A percentile compares a stretch with the other conserved stretches of the same genome.
phyloP scores from a whole-genome alignment of 1,139 yeast genomes.

The Geotrichum bryndzae region DNA sequence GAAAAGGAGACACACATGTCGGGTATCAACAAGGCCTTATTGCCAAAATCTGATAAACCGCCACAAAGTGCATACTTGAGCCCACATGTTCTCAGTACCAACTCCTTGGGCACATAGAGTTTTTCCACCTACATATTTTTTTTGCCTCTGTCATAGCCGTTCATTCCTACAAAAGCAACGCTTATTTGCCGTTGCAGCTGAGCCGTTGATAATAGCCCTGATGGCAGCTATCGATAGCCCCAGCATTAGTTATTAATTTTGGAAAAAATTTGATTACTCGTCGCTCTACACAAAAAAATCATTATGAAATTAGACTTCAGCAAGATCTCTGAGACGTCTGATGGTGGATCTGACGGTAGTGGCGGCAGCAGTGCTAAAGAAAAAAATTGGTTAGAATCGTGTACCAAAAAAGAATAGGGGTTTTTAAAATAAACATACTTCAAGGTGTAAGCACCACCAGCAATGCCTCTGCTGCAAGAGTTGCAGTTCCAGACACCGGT shows the following conservation, averaged over 20 bases:
- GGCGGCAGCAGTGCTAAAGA: constrained; percentile 57
- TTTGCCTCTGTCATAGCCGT: neutral
- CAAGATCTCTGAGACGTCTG: constrained; percentile 99
- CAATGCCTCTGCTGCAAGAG: constrained; percentile 92
- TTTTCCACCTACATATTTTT: neutral
- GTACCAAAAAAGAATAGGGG: neutral
- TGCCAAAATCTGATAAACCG: too few relatives aligned
- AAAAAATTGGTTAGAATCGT: constrained; percentile 1
- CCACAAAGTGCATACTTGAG: too few relatives aligned
- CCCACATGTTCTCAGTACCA: too few relatives aligned
- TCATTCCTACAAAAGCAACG: neutral
- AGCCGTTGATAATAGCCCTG: neutral
- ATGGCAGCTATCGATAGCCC: neutral
- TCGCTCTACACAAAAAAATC: constrained; percentile 14
- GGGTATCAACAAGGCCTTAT: too few relatives aligned
- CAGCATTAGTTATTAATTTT: neutral
- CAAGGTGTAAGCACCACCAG: constrained; percentile 99
- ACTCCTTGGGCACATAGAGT: too few relatives aligned
- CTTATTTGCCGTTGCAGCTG: neutral
- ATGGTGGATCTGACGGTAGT: constrained; percentile 99
- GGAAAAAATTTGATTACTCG: constrained; percentile 7
- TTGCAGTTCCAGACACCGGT: constrained; percentile 98
- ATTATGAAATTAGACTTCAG: constrained; percentile 73
- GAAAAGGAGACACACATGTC: too few relatives aligned
- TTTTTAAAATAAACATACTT: constrained; percentile 39